A percentile compares a stretch with the other conserved stretches of the same genome.
Evolutionary conservation across 805 yeast species (phyloP).

Genomic region (Zygosaccharomyces gambellarensis): DNA sequence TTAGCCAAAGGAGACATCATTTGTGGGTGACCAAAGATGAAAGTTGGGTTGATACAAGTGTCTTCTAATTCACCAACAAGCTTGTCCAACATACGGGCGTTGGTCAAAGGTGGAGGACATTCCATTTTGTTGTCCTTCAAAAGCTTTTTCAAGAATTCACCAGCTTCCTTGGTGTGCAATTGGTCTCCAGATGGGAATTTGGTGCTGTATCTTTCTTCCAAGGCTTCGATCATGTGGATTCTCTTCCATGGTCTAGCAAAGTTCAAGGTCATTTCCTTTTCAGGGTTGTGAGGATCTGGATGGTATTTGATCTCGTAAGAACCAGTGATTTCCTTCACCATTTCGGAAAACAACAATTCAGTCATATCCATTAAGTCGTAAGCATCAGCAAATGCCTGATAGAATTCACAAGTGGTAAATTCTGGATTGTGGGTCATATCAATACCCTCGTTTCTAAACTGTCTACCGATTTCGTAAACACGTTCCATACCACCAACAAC

Average conservation of each 20-base stretch:
- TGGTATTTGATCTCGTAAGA: slow-evolving; percentile 80
- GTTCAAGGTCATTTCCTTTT: slow-evolving; percentile 70
- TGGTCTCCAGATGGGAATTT: slow-evolving; percentile 95
- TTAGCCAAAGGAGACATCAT: slow-evolving; percentile 99
- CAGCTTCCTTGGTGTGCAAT: slow-evolving; percentile 91
- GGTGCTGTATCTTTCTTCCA: slow-evolving; percentile 79
- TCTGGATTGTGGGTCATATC: slow-evolving; percentile 99
- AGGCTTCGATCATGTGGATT: slow-evolving; percentile 92
- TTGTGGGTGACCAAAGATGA: slow-evolving; percentile 97
- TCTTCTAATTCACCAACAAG: slow-evolving; percentile 96
- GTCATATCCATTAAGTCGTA: slow-evolving; percentile 92
- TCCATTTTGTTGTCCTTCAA: slow-evolving; percentile 77
- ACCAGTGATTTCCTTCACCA: slow-evolving; percentile 95
- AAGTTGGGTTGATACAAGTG: slow-evolving; percentile 91
- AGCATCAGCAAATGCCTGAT: slow-evolving; percentile 96
- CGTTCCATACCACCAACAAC: slow-evolving; percentile 98
- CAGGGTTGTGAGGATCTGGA: slow-evolving; percentile 93
- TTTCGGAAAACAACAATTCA: slow-evolving; percentile 87
- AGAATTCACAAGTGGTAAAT: slow-evolving; percentile 97
- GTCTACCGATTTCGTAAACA: slow-evolving; percentile 98
- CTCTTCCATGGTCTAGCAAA: slow-evolving; percentile 98
- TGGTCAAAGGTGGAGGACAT: slow-evolving; percentile 87
- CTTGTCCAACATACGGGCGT: slow-evolving; percentile 98
- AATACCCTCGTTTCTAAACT: slow-evolving; percentile 97
- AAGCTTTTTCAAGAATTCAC: slow-evolving; percentile 76